Base-by-base conservation (phyloP, 2,329 filamentous ascomycete species). In the Biscogniauxia marginata region DNA sequence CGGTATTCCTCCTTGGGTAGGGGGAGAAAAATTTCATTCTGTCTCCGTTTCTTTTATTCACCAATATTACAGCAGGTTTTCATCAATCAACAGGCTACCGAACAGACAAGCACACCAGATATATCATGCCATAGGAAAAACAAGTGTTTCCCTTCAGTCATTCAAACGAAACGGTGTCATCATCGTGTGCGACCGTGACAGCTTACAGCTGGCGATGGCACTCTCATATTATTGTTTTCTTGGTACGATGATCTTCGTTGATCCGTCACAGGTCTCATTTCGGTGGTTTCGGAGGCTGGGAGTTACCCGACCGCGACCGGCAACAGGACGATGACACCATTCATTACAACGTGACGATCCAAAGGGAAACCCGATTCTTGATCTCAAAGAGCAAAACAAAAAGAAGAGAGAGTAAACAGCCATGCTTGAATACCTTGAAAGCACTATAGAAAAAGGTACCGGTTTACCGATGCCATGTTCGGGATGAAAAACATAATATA, bases 231-330 rank as follows among this genome's bases (percentile, higher is more conserved):
- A 52, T 62, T 56, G 53, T 58, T 55, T 60, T 59, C 65, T 59
- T 57, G 61, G 56, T 61, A 53, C 57, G 62, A 59, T 57, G 65
- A 67, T 69, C 67, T 62, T 55, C 24, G 60, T 58, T 63, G 61
- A 61, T 64, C 59, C 58, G 60, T 66, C 58, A 55, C 57, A 65
- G 58, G 64, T 67, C 64, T 69, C 65, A 69, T 68, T 65, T 69
- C 67, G 66, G 64, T 63, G 61, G 66, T 64, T 67, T 68, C 65
- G 66, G 66, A 58, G 63, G 54, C 60, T 58, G 30, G 30, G 30
- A 39, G 13, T 4, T 39, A 39, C 30, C 57, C 55, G 55, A 58
- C 60, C 58, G 63, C 60, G 61, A 62, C 66, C 61, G 45, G 58
- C 52, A 43, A 54, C 16, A 49, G 46, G 22, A 53, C 56, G 58